These are phyloP conservation scores for Lecanicillium sp. DNA, from an alignment of 2,329 filamentous ascomycete species.

Conservation along the genomic window DNA sequence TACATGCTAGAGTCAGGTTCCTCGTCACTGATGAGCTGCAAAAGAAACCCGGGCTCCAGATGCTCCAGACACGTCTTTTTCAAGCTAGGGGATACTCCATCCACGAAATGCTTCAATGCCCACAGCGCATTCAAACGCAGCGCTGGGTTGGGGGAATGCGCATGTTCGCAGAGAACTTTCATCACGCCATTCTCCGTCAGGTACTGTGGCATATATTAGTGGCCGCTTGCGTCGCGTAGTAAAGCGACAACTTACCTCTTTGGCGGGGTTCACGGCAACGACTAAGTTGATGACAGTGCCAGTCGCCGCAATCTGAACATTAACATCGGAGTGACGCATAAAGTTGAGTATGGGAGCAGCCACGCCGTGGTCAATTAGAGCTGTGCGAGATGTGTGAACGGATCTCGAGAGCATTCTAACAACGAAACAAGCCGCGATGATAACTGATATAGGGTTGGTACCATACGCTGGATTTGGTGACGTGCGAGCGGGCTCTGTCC, in stretches of 20 bases:
- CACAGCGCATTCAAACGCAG: slow-evolving; percentile 82
- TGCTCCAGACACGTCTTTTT: slow-evolving; percentile 74
- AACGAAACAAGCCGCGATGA: slow-evolving; percentile 79
- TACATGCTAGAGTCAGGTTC: slow-evolving; percentile 45
- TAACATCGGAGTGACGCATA: slow-evolving; percentile 64
- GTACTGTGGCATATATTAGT: slow-evolving; percentile 38
- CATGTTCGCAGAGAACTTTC: slow-evolving; percentile 72
- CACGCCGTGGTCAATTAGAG: slow-evolving; percentile 78
- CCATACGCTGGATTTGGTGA: slow-evolving; percentile 48
- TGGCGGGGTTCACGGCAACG: slow-evolving; percentile 84
- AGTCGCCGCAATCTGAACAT: slow-evolving; percentile 81
- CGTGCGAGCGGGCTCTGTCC: slow-evolving; percentile 21
- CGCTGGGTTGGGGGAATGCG: slow-evolving; percentile 70
- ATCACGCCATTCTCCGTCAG: slow-evolving; percentile 69
- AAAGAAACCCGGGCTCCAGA: slow-evolving; percentile 71
- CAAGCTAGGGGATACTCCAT: slow-evolving; percentile 60
- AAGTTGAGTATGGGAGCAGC: slow-evolving; percentile 70
- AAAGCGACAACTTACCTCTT: slow-evolving; percentile 53
- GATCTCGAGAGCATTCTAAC: slow-evolving; percentile 78
- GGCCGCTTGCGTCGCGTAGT: slow-evolving; percentile 4
- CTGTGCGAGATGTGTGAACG: slow-evolving; percentile 75
- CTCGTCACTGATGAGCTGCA: slow-evolving; percentile 65
- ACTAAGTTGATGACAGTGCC: slow-evolving; percentile 79
- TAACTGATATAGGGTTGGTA: slow-evolving; percentile 64
- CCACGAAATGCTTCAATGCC: slow-evolving; percentile 86